These are phyloP conservation scores for Melanogaster broomeanus DNA, from an alignment of 768 basidiomycete genomes.

Conservation along the genomic window DNA sequence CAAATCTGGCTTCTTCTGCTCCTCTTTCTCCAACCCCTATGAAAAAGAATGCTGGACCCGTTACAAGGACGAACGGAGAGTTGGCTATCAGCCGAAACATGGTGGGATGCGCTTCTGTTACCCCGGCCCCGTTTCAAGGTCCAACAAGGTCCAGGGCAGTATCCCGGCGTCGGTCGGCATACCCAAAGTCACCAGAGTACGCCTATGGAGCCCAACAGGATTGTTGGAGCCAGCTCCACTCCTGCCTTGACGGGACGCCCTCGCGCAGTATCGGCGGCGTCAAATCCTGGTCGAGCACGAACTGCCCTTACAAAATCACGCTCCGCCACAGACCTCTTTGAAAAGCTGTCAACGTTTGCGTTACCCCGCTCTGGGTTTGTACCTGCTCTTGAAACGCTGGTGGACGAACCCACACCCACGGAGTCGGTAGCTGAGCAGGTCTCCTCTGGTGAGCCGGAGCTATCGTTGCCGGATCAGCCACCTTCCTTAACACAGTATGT, in stretches of 20 bases:
- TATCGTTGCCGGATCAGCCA: constrained; percentile 57
- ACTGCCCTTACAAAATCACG: constrained; percentile 19
- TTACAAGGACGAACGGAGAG: constrained; percentile 53
- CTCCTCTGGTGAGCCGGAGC: constrained; percentile 42
- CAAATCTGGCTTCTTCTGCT: constrained; percentile 49
- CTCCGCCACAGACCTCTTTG: constrained; percentile 20
- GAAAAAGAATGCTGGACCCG: constrained; percentile 22
- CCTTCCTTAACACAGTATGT: constrained; percentile 55
- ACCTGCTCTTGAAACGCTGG: constrained; percentile 19
- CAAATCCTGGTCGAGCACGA: neutral
- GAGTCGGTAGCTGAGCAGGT: neutral
- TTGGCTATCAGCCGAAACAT: constrained; percentile 75
- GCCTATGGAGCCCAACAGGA: constrained; percentile 31
- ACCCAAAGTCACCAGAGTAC: constrained; percentile 53
- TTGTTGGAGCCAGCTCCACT: constrained; percentile 7
- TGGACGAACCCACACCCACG: constrained; percentile 11
- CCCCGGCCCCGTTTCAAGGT: constrained; percentile 72
- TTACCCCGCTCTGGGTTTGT: constrained; percentile 7
- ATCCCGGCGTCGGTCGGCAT: constrained; percentile 23
- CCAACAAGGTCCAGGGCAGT: constrained; percentile 34
- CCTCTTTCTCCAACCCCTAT: constrained; percentile 7
- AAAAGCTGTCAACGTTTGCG: constrained; percentile 7
- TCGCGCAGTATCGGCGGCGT: constrained; percentile 17
- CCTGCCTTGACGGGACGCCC: constrained; percentile 17
- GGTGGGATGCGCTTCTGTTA: constrained; percentile 80